These are phyloP conservation scores for Carnegiea gigantea DNA, from an alignment of 179 eudicot genomes.

Conservation along the genomic window DNA sequence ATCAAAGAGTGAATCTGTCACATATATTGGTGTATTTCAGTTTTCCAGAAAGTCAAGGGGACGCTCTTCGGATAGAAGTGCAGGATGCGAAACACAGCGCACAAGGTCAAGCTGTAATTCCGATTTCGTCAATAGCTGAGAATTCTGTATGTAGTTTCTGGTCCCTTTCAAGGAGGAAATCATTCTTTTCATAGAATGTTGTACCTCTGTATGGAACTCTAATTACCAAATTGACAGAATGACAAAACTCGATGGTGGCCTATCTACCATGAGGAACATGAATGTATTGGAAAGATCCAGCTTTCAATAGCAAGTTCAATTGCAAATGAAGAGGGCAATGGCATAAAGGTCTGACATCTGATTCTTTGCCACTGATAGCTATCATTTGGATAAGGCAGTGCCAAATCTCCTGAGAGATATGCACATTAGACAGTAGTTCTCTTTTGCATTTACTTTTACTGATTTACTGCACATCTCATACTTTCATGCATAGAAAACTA, in stretches of 20 bases:
- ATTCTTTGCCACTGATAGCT: neutral
- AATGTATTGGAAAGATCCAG: constrained; percentile 81
- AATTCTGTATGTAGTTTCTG: constrained; percentile 52
- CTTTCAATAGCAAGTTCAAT: constrained; percentile 54
- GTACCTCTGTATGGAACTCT: neutral
- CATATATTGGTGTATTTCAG: constrained; percentile 39
- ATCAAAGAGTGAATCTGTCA: neutral
- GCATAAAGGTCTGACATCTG: constrained; percentile 50
- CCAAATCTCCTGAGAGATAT: neutral
- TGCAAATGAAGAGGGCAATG: constrained; percentile 58
- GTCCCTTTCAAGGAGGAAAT: neutral
- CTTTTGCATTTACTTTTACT: neutral
- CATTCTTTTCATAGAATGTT: neutral
- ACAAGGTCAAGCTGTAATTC: constrained; percentile 68
- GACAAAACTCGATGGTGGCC: constrained; percentile 82
- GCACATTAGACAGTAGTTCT: neutral
- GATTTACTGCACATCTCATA: neutral
- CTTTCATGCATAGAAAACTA: constrained; percentile 2
- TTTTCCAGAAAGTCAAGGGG: constrained; percentile 75
- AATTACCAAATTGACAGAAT: constrained; percentile 38
- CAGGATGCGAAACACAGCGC: constrained; percentile 50
- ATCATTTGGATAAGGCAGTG: neutral
- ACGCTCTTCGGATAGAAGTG: constrained; percentile 70
- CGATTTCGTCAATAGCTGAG: constrained; percentile 59
- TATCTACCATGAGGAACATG: constrained; percentile 64